phyloP scores from a whole-genome alignment of 345 rosid species.

The Moringa oleifera region DNA sequence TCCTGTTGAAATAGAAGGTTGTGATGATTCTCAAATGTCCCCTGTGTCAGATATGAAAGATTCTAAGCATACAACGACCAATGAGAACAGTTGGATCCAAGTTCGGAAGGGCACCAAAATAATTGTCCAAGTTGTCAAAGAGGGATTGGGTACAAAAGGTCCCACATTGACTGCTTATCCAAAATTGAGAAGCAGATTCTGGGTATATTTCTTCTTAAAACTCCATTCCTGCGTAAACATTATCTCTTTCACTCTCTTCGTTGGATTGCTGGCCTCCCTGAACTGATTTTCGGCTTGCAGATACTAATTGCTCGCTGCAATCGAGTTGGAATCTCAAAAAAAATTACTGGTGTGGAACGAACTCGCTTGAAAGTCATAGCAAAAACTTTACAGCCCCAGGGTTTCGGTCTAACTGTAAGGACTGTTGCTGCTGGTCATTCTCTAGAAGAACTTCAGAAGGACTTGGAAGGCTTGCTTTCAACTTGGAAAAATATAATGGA shows the following conservation, averaged over 20 bases:
- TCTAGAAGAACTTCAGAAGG: slow-evolving; percentile 82
- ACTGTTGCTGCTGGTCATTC: slow-evolving; percentile 93
- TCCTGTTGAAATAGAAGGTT: slow-evolving; percentile 28
- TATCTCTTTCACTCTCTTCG: slow-evolving; percentile 8
- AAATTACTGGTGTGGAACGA: slow-evolving; percentile 73
- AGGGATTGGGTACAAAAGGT: slow-evolving; percentile 92
- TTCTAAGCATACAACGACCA: slow-evolving; percentile 18
- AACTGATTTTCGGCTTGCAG: slow-evolving; percentile 37
- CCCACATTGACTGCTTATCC: slow-evolving; percentile 92
- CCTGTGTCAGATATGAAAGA: slow-evolving; percentile 28
- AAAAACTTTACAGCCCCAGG: slow-evolving; percentile 85
- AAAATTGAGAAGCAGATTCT: slow-evolving; percentile 87
- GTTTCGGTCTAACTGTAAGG: slow-evolving; percentile 86
- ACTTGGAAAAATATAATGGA: slow-evolving; percentile 85
- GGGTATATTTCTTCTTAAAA: slow-evolving; percentile 45
- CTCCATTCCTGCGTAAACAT: slow-evolving; percentile 3
- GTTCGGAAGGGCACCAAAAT: slow-evolving; percentile 89
- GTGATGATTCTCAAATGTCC: slow-evolving; percentile 28
- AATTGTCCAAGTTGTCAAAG: slow-evolving; percentile 96
- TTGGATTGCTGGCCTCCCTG: slow-evolving; percentile 17
- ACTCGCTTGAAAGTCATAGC: slow-evolving; percentile 87
- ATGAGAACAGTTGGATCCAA: slow-evolving; percentile 62
- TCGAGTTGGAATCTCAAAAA: slow-evolving; percentile 78
- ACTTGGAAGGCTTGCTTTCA: slow-evolving; percentile 76
- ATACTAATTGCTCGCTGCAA: slow-evolving; percentile 54